Conservation (phyloP, 805 yeast species). For the Saturnispora halmiae region DNA sequence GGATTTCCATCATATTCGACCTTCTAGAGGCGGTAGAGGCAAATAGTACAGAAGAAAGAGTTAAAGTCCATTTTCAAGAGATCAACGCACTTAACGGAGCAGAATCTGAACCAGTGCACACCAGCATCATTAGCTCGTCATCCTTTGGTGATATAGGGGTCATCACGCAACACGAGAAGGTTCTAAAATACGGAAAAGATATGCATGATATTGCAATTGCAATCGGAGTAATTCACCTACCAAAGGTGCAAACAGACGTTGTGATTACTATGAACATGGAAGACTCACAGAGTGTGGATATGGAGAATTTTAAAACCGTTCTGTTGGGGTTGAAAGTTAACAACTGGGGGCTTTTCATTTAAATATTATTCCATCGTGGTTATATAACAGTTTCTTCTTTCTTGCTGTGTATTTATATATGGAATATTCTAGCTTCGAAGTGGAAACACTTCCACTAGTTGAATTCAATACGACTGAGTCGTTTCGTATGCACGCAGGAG, state of each 20-base stretch:
- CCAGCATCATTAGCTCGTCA: background rate
- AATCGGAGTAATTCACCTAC: conserved; percentile 7
- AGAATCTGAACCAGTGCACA: background rate
- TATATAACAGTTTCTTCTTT: background rate
- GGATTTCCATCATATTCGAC: conserved; percentile 55
- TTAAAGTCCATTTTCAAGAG: conserved; percentile 3
- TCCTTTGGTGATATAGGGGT: conserved; percentile 1
- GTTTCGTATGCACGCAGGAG: conserved; percentile 14
- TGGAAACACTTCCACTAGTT: background rate
- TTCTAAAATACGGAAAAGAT: conserved; percentile 7
- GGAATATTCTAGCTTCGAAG: conserved; percentile 1
- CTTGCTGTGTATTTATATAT: background rate
- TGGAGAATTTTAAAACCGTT: too few species aligned
- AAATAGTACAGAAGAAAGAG: background rate
- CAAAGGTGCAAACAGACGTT: conserved; percentile 1
- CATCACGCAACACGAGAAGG: background rate
- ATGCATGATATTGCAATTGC: background rate
- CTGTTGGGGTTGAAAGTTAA: conserved; percentile 6
- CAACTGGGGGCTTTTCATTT: conserved; percentile 9
- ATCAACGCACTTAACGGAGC: conserved; percentile 5
- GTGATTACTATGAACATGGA: conserved; percentile 2
- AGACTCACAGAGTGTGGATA: too few species aligned
- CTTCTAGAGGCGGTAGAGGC: conserved; percentile 41
- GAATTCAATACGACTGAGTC: background rate
- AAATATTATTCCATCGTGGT: background rate